Evolutionary conservation across 2,329 filamentous ascomycete genomes (phyloP).

Genomic region (Talaromyces sp.): DNA sequence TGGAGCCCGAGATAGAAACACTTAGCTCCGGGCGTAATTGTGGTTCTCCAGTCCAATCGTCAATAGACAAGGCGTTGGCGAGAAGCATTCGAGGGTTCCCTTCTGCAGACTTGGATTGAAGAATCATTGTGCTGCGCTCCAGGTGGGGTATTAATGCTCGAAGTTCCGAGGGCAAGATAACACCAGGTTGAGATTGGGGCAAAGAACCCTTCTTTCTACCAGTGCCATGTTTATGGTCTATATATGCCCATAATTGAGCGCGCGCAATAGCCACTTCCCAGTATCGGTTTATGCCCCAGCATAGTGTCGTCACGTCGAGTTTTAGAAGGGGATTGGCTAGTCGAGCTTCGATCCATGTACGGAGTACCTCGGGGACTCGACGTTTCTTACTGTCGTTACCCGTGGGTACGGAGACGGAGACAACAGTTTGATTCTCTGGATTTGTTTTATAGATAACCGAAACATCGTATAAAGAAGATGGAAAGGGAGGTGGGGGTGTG

Average conservation of each 20-base stretch:
- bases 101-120: slow-evolving; percentile 23
- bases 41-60: slow-evolving; percentile 46
- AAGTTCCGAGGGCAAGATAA: slow-evolving; percentile 27
- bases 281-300: slow-evolving; percentile 46
- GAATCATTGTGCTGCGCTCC: slow-evolving; percentile 39
- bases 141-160: slow-evolving; percentile 39
- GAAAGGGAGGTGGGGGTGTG: slow-evolving; percentile 40
- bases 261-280: slow-evolving; percentile 45
- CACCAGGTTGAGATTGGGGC: slow-evolving; percentile 9
- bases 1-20: slow-evolving; percentile 26
- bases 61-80: slow-evolving; percentile 38
- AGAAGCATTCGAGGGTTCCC: slow-evolving; percentile 30
- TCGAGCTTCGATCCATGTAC: slow-evolving; percentile 39
- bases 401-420: slow-evolving; percentile 34
- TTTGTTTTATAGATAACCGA: slow-evolving; percentile 40
- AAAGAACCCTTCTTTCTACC: slow-evolving; percentile 9
- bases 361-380: slow-evolving; percentile 33
- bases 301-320: slow-evolving; percentile 44
- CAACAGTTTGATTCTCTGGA: slow-evolving; percentile 37
- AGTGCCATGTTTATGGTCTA: slow-evolving; percentile 30
- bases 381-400: slow-evolving; percentile 17
- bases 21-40: slow-evolving; percentile 41
- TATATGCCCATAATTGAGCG: slow-evolving; percentile 40
- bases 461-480: slow-evolving; percentile 35
- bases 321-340: slow-evolving; percentile 38